A percentile compares a stretch with the other conserved stretches of the same genome.
Conservation (phyloP, 768 basidiomycete species). For the Suillus tomentosus region DNA sequence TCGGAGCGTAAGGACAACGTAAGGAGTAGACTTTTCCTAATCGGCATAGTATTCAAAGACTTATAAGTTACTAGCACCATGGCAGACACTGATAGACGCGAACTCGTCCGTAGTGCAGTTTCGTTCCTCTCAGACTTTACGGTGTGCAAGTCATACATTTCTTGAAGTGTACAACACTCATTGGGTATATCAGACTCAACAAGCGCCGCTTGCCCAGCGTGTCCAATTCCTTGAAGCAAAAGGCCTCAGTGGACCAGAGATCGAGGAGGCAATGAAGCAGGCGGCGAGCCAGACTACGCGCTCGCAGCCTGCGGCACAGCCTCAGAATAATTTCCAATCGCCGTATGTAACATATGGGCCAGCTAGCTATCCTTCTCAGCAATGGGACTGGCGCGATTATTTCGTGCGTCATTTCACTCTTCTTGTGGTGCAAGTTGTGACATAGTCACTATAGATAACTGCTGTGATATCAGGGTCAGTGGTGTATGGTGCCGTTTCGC, state of each 20-base stretch:
- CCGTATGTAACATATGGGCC: constrained; percentile 49
- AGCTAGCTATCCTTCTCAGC: constrained; percentile 44
- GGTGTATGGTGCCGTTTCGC: constrained; percentile 73
- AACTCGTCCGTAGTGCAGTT: constrained; percentile 80
- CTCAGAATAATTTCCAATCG: constrained; percentile 20
- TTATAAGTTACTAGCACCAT: constrained; percentile 27
- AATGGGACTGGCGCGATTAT: constrained; percentile 96
- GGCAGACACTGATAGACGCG: constrained; percentile 61
- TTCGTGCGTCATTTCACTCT: constrained; percentile 61
- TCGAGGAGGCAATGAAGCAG: constrained; percentile 80
- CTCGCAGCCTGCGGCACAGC: constrained; percentile 19
- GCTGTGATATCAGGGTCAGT: constrained; percentile 87
- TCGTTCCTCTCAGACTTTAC: constrained; percentile 85
- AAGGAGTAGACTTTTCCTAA: constrained; percentile 10
- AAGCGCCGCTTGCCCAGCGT: constrained; percentile 79
- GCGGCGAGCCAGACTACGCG: constrained; percentile 38
- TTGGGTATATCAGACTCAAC: constrained; percentile 55
- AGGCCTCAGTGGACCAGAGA: constrained; percentile 81
- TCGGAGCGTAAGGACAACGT: constrained; percentile 11
- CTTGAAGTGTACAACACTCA: constrained; percentile 10
- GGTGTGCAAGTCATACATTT: constrained; percentile 39
- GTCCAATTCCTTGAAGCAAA: constrained; percentile 96
- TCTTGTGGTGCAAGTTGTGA: background rate
- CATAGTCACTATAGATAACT: constrained; percentile 67
- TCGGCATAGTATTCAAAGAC: background rate